Evolutionary conservation across 2,329 filamentous ascomycete genomes (phyloP).

Genomic region (Claviceps arundinis): DNA sequence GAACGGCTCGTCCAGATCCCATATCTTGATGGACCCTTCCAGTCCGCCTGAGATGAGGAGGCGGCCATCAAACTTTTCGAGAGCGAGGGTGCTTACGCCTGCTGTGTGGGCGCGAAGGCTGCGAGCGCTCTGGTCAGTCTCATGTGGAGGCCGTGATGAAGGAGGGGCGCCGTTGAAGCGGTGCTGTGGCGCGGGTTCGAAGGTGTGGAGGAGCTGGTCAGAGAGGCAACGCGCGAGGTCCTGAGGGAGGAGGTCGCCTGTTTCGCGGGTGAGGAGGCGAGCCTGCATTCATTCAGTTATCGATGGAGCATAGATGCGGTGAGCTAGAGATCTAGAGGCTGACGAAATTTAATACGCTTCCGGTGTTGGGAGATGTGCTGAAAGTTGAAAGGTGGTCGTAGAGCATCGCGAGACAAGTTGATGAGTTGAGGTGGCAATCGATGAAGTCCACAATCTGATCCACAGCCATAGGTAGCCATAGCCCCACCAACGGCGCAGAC

Average conservation of each 20-base stretch:
- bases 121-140: constrained; percentile 17
- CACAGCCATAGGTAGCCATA: no score
- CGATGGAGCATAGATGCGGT: not conserved
- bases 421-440: not conserved
- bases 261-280: constrained; percentile 62
- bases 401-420: not conserved
- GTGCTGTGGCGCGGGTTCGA: constrained; percentile 52
- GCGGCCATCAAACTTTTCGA: constrained; percentile 68
- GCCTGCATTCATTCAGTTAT: constrained; percentile 48
- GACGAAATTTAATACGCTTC: not conserved
- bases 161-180: constrained; percentile 49
- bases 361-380: not conserved
- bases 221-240: constrained; percentile 53
- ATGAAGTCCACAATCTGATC: not conserved
- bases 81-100: constrained; percentile 64
- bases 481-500: no score
- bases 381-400: not conserved
- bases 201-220: constrained; percentile 51
- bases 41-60: constrained; percentile 76
- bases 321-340: no score
- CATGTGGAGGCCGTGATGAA: constrained; percentile 6
- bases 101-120: constrained; percentile 55
- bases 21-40: constrained; percentile 72
- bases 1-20: constrained; percentile 61
- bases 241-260: constrained; percentile 51